phyloP scores from a whole-genome alignment of 805 yeast species.

The Maudiozyma saulgeensis region DNA sequence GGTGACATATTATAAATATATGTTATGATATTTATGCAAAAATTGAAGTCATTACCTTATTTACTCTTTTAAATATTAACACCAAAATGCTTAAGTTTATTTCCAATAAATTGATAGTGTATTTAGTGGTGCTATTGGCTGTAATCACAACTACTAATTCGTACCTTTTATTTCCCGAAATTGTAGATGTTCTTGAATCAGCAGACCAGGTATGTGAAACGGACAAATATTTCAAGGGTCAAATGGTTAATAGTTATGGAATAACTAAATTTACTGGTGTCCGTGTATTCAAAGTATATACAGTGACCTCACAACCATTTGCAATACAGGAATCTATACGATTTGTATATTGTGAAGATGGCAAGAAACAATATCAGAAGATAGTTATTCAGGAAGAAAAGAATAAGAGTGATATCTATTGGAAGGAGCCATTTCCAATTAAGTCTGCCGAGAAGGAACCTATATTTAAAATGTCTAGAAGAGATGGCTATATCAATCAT shows the following conservation, averaged over 20 bases:
- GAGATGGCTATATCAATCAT: slow-evolving; percentile 42
- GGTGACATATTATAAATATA: too few species aligned
- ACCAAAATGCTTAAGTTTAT: too few species aligned
- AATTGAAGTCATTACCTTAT: too few species aligned
- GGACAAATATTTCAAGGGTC: slow-evolving; percentile 42
- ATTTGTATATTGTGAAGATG: slow-evolving; percentile 44
- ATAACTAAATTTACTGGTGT: slow-evolving; percentile 42
- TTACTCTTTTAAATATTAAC: too few species aligned
- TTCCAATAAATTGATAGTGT: too few species aligned
- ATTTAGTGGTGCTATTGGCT: too few species aligned
- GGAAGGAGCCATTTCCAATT: slow-evolving; percentile 42
- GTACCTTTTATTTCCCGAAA: background rate
- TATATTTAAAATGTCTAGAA: slow-evolving; percentile 53
- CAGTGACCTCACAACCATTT: slow-evolving; percentile 32
- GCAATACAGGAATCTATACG: slow-evolving; percentile 36
- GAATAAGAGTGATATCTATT: slow-evolving; percentile 31
- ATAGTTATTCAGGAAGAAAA: slow-evolving; percentile 25
- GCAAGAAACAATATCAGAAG: slow-evolving; percentile 38
- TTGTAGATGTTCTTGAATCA: background rate
- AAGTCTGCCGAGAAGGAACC: slow-evolving; percentile 15
- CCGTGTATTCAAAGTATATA: slow-evolving; percentile 41
- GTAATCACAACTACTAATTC: too few species aligned
- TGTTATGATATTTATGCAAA: too few species aligned
- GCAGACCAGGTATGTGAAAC: background rate
- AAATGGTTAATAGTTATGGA: slow-evolving; percentile 33